These are phyloP conservation scores for Penicillium sp. DNA, from an alignment of 2,329 filamentous ascomycete genomes.

Conservation along the genomic window DNA sequence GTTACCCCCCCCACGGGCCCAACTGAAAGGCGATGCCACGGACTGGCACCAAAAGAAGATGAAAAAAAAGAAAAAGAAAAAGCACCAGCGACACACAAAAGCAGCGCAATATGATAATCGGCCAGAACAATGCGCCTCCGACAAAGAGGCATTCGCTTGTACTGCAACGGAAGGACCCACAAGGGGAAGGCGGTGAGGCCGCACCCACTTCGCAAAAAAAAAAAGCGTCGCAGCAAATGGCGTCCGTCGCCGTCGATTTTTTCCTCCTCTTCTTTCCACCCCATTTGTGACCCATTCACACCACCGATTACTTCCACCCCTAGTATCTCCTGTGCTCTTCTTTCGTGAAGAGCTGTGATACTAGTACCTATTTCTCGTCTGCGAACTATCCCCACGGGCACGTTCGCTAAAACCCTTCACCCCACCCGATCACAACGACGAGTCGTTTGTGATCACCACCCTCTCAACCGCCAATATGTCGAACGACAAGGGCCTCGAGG, in stretches of 20 bases:
- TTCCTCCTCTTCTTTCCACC: constrained; percentile 26
- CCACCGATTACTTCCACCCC: constrained; percentile 16
- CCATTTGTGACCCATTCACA: constrained; percentile 22
- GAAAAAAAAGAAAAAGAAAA: constrained; percentile 15
- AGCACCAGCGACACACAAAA: constrained; percentile 2
- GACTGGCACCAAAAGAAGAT: constrained; percentile 18
- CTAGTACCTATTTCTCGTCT: constrained; percentile 30
- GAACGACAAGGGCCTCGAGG: constrained; percentile 94
- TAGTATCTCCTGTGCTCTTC: constrained; percentile 36
- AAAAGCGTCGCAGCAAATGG: constrained; percentile 25
- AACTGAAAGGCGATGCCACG: constrained; percentile 5
- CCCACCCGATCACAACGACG: constrained; percentile 65
- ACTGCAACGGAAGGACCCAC: neutral
- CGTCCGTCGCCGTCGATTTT: constrained; percentile 23
- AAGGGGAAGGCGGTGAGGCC: constrained; percentile 18
- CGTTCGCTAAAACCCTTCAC: constrained; percentile 34
- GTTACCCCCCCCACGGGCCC: constrained; percentile 5
- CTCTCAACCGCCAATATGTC: constrained; percentile 83
- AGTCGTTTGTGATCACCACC: constrained; percentile 65
- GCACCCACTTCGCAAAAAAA: constrained; percentile 20
- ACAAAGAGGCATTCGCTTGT: constrained; percentile 18
- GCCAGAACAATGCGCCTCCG: neutral
- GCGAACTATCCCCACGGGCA: constrained; percentile 29
- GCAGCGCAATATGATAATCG: neutral
- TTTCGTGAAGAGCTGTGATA: constrained; percentile 34